Base-by-base conservation (phyloP, 257 asterid genomes). In the Forsythia suspensa region DNA sequence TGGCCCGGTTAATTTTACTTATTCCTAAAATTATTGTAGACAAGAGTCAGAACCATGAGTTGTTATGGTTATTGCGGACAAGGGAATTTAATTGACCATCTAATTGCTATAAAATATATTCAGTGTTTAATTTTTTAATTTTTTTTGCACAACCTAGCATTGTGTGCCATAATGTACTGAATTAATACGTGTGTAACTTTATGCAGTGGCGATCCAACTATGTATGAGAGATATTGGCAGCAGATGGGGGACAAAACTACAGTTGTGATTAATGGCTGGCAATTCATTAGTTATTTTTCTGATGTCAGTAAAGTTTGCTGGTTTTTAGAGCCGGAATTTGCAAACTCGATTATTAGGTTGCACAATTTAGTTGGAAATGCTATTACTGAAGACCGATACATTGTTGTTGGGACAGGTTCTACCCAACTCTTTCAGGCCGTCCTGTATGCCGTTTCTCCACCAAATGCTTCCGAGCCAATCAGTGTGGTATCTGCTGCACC, bases 381-480 rank as follows among this genome's bases (percentile, higher is more conserved):
- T 10, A 84, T 76, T 21, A 93, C 96, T 2, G 97, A 88, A 1
- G 89, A 85, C 81, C 93, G 86, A 2, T 85, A 95, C 39, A 89
- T 95, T 18, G 99, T 95, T 63, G 98, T 93, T 4, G 99, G 99
- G 39, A 93, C 97, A 0, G 99, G 99, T 3, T 95, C 99, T 15
- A 84, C 99, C 0, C 99, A 95, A 86, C 97, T 95, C 40, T 89
- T 82, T 79, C 97, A 92, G 83, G 99, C 99, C 1, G 95, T 86
- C 61, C 84, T 95, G 4, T 95, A 93, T 63, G 99, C 99, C 5
- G 90, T 93, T 11, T 87, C 90, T 68, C 89, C 92, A 4, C 85
- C 86, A 3, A 83, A 87, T 80, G 88, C 88, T 39, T 84, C 89
- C 1, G 88, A 93, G 61, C 99, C 97, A 0, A 84, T 92, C 72